These are phyloP conservation scores for Saccharomycopsis fibuligera DNA, from an alignment of 805 yeast species.

Conservation along the genomic window DNA sequence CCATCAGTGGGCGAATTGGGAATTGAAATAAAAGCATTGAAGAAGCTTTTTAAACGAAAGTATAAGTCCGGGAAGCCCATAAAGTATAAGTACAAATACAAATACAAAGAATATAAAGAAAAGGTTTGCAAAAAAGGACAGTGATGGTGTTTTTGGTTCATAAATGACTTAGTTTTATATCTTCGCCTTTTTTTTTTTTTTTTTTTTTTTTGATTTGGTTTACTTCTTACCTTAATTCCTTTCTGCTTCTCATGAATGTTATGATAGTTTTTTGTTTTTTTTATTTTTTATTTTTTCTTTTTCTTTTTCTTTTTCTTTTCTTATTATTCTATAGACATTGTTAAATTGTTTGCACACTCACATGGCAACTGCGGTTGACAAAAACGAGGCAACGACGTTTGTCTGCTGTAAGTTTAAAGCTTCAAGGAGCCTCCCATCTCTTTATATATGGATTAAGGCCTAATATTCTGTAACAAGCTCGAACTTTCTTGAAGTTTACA, in stretches of 20 bases:
- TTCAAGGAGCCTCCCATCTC: no score
- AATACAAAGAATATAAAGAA: constrained; percentile 8
- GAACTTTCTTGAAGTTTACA: no score
- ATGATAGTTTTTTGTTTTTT: not conserved
- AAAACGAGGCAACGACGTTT: no score
- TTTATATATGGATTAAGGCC: no score
- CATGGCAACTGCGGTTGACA: no score
- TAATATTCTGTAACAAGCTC: no score
- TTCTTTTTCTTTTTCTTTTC: not conserved
- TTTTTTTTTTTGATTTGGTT: not conserved
- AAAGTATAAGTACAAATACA: constrained; percentile 16
- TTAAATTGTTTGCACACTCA: no score
- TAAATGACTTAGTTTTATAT: not conserved
- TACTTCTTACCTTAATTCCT: not conserved
- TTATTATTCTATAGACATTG: not conserved
- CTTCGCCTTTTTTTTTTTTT: not conserved
- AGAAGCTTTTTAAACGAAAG: not conserved
- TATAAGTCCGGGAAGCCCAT: constrained; percentile 1
- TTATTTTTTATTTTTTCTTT: not conserved
- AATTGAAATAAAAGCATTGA: constrained; percentile 2
- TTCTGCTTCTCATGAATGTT: not conserved
- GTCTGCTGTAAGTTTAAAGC: no score
- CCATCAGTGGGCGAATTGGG: no score
- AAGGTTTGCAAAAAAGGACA: not conserved
- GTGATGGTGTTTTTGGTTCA: not conserved